Evolutionary conservation across 2,329 filamentous ascomycete genomes (phyloP), one percentile per base, ranked within the genome.

Genomic region (Penicillium sp.): DNA sequence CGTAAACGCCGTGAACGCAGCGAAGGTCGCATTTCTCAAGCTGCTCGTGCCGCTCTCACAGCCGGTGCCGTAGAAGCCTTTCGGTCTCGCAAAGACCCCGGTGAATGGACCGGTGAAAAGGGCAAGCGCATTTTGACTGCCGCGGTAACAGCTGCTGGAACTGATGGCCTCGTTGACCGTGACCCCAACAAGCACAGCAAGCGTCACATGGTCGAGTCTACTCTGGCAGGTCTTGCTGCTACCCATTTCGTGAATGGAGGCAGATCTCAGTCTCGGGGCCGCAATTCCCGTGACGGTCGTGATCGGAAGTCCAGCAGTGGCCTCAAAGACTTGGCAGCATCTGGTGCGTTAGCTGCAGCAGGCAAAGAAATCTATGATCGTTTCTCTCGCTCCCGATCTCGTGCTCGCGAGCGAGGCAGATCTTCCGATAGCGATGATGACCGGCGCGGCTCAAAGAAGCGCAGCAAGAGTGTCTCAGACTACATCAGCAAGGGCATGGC

Each of bases 1-100:
- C 82, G 83, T 61, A 84, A 83, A 31, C 64, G 79, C 63, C 80
- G 79, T 57, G 80, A 79, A 61, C 81, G 79, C 56, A 81, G 80
- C 42, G 71, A 80, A 73, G 74, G 81, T 51, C 90, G 90, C 66
- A 84, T 91, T 47, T 87, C 92, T 64, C 91, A 96, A 76, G 92
- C 92, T 33, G 91, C 93, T 72, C 93, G 95, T 80, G 93, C 93
- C 33, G 95, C 93, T 21, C 81, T 97, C 39, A 84, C 96, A 47
- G 93, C 93, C 29, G 93, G 92, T 67, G 93, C 93, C 42, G 90
- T 92, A 54, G 93, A 97, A 75, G 93, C 93, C 43, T 96, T 96
- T 82, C 89, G 91, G 60, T 88, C 92, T 55, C 88, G 93, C 72
- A 96, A 93, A 68, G 90, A 95, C 61, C 90, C 91, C 2, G 93